Base-by-base conservation (phyloP, 2,329 filamentous ascomycete species). In the Raffaelea ambrosiae region DNA sequence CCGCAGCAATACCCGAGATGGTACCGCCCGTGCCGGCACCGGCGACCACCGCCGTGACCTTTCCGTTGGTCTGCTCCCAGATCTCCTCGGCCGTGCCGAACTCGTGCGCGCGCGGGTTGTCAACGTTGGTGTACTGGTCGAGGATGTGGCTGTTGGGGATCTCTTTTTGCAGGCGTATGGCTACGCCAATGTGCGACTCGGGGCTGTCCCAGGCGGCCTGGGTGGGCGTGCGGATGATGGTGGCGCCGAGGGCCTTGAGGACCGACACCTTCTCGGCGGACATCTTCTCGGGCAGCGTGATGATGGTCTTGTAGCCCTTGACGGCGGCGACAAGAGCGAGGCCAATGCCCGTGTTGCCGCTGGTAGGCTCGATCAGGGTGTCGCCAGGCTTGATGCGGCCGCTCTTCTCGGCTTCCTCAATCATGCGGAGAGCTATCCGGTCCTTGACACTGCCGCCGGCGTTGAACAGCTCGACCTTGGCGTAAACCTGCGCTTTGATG, bases 241-340 rank as follows among this genome's bases (percentile, higher is more conserved):
- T 96, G 39, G 93, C 93, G 54, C 91, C 91, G 46, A 98, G 78
- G 26, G 93, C 91, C 58, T 89, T 86, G 53, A 98, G 77, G 23
- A 98, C 93, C 2, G 91, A 86, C 36, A 98, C 93, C 69, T 98
- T 98, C 69, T 98, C 93, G 43, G 89, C 86, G 1, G 89, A 96
- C 93, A 98, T 98, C 76, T 98, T 98, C 71, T 98, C 93, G 45
- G 93, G 93, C 41, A 98, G 80, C 11, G 93, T 98, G 66, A 98
- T 98, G 69, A 98, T 97, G 38, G 90, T 94, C 69, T 91, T 91
- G 76, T 97, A 98, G 56, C 90, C 91, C 73, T 96, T 97, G 61
- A 98, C 86, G 16, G 93, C 93, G 49, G 81, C 91, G 18, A 97
- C 91, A 31, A 98, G 81, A 23, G 93, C 93, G 38, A 98, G 76